Conservation (phyloP, 2,329 filamentous ascomycete genomes). For the Fusarium piperis region DNA sequence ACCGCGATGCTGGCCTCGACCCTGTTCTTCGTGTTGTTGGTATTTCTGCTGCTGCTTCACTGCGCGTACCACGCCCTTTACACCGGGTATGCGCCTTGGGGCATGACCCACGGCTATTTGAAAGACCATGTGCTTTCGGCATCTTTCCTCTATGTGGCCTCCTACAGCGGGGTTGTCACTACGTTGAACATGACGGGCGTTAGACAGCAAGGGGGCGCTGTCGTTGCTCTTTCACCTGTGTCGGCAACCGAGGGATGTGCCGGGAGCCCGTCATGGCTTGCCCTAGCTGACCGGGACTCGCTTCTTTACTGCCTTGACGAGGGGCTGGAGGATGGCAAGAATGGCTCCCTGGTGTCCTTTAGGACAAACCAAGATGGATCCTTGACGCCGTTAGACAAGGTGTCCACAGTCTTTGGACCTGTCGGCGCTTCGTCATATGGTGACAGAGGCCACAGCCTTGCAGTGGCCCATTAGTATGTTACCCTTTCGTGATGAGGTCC, state of each 20-base stretch:
- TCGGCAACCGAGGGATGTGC: conserved; percentile 60
- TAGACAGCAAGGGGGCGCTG: conserved; percentile 21
- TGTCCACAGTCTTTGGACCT: conserved; percentile 52
- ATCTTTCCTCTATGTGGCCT: conserved; percentile 55
- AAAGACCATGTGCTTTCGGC: not conserved
- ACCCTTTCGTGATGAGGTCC: not conserved
- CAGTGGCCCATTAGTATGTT: conserved; percentile 58
- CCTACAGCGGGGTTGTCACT: conserved; percentile 59
- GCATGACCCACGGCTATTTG: conserved; percentile 4
- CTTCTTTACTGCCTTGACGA: conserved; percentile 71
- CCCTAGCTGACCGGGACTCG: conserved; percentile 59
- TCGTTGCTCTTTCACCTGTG: conserved; percentile 51
- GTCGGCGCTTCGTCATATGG: conserved; percentile 58
- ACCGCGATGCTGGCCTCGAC: conserved; percentile 6
- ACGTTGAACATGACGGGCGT: conserved; percentile 54
- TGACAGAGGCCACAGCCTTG: conserved; percentile 50
- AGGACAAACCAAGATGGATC: conserved; percentile 49
- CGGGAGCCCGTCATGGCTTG: conserved; percentile 68
- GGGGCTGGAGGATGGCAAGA: conserved; percentile 53
- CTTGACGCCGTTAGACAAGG: conserved; percentile 50
- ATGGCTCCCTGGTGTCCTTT: conserved; percentile 60
- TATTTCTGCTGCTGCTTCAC: conserved; percentile 30
- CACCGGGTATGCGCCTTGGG: conserved; percentile 7
- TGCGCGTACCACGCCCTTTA: conserved; percentile 22
- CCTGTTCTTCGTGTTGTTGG: conserved; percentile 23